phyloP scores from a whole-genome alignment of 2,329 filamentous ascomycete genomes.

The Amphichorda felina region DNA sequence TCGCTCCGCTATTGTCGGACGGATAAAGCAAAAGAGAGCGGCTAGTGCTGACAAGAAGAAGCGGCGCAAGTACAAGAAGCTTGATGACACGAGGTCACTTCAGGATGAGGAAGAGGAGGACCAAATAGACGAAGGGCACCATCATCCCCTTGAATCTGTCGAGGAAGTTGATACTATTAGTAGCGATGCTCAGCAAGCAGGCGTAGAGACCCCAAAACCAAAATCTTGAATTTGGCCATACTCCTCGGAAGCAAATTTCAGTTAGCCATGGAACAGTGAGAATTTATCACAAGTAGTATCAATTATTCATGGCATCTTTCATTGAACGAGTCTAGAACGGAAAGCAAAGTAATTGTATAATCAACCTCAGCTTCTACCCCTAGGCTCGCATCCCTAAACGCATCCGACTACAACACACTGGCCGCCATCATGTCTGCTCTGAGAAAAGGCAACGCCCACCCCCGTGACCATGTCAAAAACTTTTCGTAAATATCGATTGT shows the following conservation, averaged over 20 bases:
- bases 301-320: no score
- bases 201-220: no score
- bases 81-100: constrained; percentile 44
- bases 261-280: no score
- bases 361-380: constrained; percentile 43
- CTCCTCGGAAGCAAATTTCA: no score
- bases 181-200: no score
- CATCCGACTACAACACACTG: constrained; percentile 38
- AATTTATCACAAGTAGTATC: no score
- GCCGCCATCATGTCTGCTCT: constrained; percentile 32
- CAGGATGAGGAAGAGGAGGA: constrained; percentile 14
- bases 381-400: constrained; percentile 30
- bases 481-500: constrained; percentile 43
- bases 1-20: constrained; percentile 51
- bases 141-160: no score
- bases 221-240: no score
- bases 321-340: no score
- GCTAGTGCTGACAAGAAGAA: constrained; percentile 74
- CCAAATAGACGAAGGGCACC: no score
- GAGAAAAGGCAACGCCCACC: constrained; percentile 35
- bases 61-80: constrained; percentile 61
- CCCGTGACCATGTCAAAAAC: constrained; percentile 42
- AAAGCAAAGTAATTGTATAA: constrained; percentile 41
- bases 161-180: no score
- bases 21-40: constrained; percentile 53